Evolutionary conservation across 2,329 filamentous ascomycete genomes (phyloP).

Genomic region (Fusarium sp.): DNA sequence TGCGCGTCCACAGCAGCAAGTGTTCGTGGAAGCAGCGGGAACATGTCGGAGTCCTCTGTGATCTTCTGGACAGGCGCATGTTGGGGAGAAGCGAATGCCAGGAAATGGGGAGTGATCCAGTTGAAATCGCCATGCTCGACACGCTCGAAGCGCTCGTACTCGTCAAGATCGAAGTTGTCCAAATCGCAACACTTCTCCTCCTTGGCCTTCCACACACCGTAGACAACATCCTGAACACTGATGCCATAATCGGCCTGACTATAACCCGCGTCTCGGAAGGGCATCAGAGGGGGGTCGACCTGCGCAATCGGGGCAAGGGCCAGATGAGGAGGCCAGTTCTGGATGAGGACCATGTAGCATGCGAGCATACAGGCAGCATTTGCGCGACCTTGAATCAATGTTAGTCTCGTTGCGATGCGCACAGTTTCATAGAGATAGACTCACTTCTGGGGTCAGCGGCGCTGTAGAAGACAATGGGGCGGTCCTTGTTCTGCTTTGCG

Average conservation of each 20-base stretch:
- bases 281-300: conserved; percentile 97
- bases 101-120: conserved; percentile 95
- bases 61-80: conserved; percentile 81
- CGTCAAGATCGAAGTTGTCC: conserved; percentile 94
- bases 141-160: conserved; percentile 95
- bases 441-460: conserved; percentile 89
- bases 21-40: conserved; percentile 79
- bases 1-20: conserved; percentile 78
- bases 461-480: conserved; percentile 96
- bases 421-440: conserved; percentile 52
- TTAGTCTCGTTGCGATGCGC: conserved; percentile 29
- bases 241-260: conserved; percentile 97
- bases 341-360: conserved; percentile 98
- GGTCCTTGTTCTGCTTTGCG: conserved; percentile 88
- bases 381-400: conserved; percentile 73
- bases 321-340: conserved; percentile 96
- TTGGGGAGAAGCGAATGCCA: conserved; percentile 96
- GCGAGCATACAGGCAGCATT: conserved; percentile 96
- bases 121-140: conserved; percentile 99
- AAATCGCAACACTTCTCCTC: conserved; percentile 92
- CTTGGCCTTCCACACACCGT: conserved; percentile 98
- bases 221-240: conserved; percentile 96
- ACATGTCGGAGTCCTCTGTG: conserved; percentile 78
- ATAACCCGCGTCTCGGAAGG: conserved; percentile 97
- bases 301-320: conserved; percentile 96